Evolutionary conservation across 2,329 filamentous ascomycete species (phyloP).

Genomic region (Diaporthe ilicicola): DNA sequence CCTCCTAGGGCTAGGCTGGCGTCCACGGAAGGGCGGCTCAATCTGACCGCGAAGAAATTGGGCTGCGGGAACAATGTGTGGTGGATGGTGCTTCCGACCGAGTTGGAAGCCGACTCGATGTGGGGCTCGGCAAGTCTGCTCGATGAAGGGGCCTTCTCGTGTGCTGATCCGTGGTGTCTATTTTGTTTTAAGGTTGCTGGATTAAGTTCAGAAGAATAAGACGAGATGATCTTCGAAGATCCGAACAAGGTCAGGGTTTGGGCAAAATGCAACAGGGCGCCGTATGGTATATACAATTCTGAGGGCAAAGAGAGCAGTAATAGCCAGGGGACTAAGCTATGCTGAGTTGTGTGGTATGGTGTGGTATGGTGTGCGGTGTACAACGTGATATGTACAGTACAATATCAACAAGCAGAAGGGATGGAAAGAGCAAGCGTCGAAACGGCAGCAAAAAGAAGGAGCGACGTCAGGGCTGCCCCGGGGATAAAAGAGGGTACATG

Average conservation of each 20-base stretch:
- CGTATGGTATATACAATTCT: not conserved
- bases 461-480: conserved; percentile 16
- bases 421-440: conserved; percentile 6
- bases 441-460: conserved; percentile 19
- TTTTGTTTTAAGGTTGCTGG: conserved; percentile 19
- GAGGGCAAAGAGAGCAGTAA: not conserved
- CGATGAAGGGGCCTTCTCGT: not conserved
- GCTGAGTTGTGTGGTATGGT: not conserved
- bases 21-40: not conserved
- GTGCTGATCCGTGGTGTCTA: conserved; percentile 14
- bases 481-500: conserved; percentile 13
- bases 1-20: not conserved
- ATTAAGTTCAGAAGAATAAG: conserved; percentile 17
- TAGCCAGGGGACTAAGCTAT: not conserved
- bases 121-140: conserved; percentile 8
- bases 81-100: not conserved
- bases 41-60: not conserved
- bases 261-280: not conserved
- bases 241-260: conserved; percentile 15
- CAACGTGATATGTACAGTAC: conserved; percentile 17
- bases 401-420: conserved; percentile 19
- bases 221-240: conserved; percentile 17
- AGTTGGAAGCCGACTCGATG: not conserved
- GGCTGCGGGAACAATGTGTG: not conserved
- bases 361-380: conserved; percentile 1